Conservation (phyloP, 2,329 filamentous ascomycete species). For the Epichloe hybrida region DNA sequence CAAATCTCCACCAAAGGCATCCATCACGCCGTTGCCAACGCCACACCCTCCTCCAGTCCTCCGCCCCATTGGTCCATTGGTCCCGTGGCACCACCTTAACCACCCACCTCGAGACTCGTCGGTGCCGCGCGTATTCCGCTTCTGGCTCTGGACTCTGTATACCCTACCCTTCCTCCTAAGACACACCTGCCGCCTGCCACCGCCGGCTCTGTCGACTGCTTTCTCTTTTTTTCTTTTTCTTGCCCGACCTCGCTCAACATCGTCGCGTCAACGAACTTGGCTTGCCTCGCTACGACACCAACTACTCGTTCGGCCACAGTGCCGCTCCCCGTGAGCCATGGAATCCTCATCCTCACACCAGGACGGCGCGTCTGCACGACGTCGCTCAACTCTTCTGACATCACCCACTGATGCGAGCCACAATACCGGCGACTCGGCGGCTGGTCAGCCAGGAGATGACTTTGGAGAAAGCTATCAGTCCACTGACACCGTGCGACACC, state of each 20-base stretch:
- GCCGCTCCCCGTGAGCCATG: slow-evolving; percentile 22
- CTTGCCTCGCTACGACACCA: background rate
- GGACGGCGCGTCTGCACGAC: slow-evolving; percentile 22
- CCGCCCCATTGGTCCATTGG: background rate
- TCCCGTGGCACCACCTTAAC: background rate
- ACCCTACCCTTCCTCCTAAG: no score
- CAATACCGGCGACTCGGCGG: slow-evolving; percentile 23
- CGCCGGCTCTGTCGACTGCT: no score
- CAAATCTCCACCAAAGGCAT: no score
- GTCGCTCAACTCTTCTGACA: slow-evolving; percentile 22
- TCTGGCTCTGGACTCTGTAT: background rate
- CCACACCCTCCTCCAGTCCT: background rate
- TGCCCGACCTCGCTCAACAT: background rate
- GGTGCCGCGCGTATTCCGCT: background rate
- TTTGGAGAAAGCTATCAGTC: slow-evolving; percentile 43
- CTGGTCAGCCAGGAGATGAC: slow-evolving; percentile 27
- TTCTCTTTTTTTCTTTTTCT: background rate
- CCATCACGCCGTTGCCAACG: background rate
- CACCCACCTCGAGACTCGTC: background rate
- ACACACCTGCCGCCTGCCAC: no score
- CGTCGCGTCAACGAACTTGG: no score
- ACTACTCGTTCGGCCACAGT: slow-evolving; percentile 5
- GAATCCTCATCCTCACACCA: slow-evolving; percentile 26
- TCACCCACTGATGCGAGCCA: slow-evolving; percentile 38
- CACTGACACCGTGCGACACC: slow-evolving; percentile 45